These are phyloP conservation scores for Choiromyces venosus DNA, from an alignment of 495 filamentous ascomycete species.

Conservation along the genomic window DNA sequence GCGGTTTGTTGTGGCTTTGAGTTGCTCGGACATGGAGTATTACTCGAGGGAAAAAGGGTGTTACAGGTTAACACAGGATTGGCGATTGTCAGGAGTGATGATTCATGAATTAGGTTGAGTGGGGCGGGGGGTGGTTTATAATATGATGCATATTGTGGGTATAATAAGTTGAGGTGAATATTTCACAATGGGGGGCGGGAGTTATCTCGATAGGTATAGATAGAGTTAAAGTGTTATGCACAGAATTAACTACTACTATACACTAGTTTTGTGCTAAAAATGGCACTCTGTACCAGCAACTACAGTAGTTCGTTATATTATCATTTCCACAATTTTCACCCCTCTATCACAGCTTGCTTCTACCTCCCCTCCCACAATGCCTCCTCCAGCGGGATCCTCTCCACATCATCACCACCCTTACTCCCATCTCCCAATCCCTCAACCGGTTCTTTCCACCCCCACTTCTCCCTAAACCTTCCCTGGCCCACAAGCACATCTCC, in stretches of 20 bases:
- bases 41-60: neutral
- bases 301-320: neutral
- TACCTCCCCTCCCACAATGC: constrained; percentile 46
- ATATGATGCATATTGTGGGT: neutral
- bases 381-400: constrained; percentile 51
- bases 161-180: neutral
- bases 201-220: neutral
- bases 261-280: neutral
- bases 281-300: neutral
- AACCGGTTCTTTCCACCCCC: constrained; percentile 56
- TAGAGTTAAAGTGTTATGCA: neutral
- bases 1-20: neutral
- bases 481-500: constrained; percentile 60
- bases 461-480: constrained; percentile 56
- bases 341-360: neutral
- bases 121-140: neutral
- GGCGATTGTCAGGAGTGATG: neutral
- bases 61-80: neutral
- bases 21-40: neutral
- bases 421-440: constrained; percentile 59
- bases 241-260: too few species aligned
- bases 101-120: neutral
- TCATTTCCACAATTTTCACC: neutral
- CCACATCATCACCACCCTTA: constrained; percentile 49
- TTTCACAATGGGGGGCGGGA: neutral